phyloP scores from a whole-genome alignment of 2,329 filamentous ascomycete genomes.

The Xylaria sp. region DNA sequence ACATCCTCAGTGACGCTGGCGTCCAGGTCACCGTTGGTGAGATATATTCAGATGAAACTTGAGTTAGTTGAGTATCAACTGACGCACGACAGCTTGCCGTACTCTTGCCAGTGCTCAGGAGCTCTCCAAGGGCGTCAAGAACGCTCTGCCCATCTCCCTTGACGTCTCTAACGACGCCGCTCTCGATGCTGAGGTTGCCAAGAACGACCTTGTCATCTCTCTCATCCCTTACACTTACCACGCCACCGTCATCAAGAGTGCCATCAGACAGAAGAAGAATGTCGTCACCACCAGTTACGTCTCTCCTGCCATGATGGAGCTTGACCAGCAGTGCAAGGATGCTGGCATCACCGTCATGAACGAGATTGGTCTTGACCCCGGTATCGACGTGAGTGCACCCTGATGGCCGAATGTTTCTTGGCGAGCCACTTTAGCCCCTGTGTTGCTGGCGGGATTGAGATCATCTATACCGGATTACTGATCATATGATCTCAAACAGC shows the following conservation, averaged over 20 bases:
- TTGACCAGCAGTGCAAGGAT: slow-evolving; percentile 75
- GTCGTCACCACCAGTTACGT: slow-evolving; percentile 95
- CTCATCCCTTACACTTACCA: slow-evolving; percentile 92
- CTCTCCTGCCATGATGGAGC: slow-evolving; percentile 84
- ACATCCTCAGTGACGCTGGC: slow-evolving; percentile 56
- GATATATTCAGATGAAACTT: slow-evolving; percentile 23
- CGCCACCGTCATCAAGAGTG: slow-evolving; percentile 83
- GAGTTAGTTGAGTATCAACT: background rate
- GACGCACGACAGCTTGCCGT: slow-evolving; percentile 60
- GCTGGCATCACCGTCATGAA: slow-evolving; percentile 97
- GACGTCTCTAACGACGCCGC: slow-evolving; percentile 73
- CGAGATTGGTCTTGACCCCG: slow-evolving; percentile 78
- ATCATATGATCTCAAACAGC: background rate
- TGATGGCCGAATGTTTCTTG: background rate
- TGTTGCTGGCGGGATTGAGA: background rate
- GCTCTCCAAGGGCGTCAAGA: slow-evolving; percentile 65
- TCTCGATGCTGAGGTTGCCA: slow-evolving; percentile 72
- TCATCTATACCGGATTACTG: background rate
- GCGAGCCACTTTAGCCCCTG: background rate
- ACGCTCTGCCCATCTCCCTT: slow-evolving; percentile 71
- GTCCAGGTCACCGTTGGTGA: slow-evolving; percentile 61
- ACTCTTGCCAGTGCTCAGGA: slow-evolving; percentile 72
- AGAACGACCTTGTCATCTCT: slow-evolving; percentile 73
- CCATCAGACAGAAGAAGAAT: slow-evolving; percentile 89
- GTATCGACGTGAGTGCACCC: slow-evolving; percentile 42